phyloP scores from a whole-genome alignment of 2,329 filamentous ascomycete genomes.

The Aspergillaceae sp. region DNA sequence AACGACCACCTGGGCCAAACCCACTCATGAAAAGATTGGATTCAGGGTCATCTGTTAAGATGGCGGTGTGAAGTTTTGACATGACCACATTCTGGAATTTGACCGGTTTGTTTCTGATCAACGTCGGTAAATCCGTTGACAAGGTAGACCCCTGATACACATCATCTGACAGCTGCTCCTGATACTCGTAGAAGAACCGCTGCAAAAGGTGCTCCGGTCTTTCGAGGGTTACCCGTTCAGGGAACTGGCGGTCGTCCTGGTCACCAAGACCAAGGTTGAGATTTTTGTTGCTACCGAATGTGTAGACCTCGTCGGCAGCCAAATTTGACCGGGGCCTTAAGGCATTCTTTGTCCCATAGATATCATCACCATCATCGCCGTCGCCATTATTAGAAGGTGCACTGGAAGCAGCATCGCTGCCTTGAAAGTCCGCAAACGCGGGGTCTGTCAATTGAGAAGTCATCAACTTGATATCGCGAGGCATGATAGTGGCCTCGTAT shows the following conservation, averaged over 20 bases:
- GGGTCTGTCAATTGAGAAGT: constrained; percentile 17
- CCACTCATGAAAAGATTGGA: constrained; percentile 91
- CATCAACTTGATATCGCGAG: constrained; percentile 53
- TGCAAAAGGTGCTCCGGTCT: constrained; percentile 70
- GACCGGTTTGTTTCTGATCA: constrained; percentile 64
- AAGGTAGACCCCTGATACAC: constrained; percentile 23
- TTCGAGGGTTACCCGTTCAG: constrained; percentile 69
- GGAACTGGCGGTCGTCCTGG: constrained; percentile 87
- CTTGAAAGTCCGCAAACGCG: constrained; percentile 35
- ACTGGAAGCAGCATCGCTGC: constrained; percentile 21
- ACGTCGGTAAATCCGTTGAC: constrained; percentile 56
- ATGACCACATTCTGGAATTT: constrained; percentile 73
- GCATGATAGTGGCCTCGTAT: constrained; percentile 77
- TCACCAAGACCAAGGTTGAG: constrained; percentile 88
- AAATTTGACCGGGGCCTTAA: constrained; percentile 33
- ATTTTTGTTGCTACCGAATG: constrained; percentile 96
- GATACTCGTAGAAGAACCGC: constrained; percentile 62
- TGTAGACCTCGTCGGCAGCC: constrained; percentile 75
- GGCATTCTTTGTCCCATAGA: constrained; percentile 11
- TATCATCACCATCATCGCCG: constrained; percentile 47
- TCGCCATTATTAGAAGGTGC: constrained; percentile 28
- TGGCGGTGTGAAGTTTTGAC: constrained; percentile 84
- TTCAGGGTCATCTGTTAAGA: constrained; percentile 77
- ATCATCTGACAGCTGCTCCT: constrained; percentile 32
- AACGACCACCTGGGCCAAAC: constrained; percentile 77